Evolutionary conservation across 2,329 filamentous ascomycete genomes (phyloP).

Genomic region (Verticillium zaregamsianum): DNA sequence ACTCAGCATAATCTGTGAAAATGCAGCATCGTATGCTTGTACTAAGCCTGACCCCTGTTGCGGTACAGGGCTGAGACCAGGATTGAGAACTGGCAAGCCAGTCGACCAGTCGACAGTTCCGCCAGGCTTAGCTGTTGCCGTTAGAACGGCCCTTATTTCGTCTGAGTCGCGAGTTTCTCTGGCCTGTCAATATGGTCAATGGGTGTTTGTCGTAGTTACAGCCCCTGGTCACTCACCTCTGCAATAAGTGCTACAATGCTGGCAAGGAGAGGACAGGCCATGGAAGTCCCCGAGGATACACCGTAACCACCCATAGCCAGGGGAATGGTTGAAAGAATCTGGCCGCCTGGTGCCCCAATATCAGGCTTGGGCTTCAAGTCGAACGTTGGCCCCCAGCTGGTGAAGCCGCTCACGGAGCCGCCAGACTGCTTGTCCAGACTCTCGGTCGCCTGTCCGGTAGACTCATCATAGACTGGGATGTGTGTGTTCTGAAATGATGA

Average conservation of each 20-base stretch:
- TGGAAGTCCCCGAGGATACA: constrained; percentile 54
- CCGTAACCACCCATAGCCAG: constrained; percentile 40
- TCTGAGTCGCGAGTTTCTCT: constrained; percentile 44
- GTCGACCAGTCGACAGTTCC: constrained; percentile 22
- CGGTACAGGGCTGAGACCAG: constrained; percentile 41
- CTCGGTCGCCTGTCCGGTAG: neutral
- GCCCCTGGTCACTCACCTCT: constrained; percentile 25
- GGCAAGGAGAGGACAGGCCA: constrained; percentile 54
- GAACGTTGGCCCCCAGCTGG: constrained; percentile 59
- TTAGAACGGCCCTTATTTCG: constrained; percentile 44
- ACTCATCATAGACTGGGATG: neutral
- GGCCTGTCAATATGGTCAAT: neutral
- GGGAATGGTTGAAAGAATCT: constrained; percentile 55
- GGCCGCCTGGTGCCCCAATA: constrained; percentile 49
- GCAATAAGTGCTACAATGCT: constrained; percentile 51
- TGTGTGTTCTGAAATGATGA: constrained; percentile 43
- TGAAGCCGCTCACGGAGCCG: constrained; percentile 48
- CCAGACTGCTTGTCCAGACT: constrained; percentile 35
- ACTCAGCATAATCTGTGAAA: constrained; percentile 47
- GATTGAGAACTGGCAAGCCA: constrained; percentile 2
- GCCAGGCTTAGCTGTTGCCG: constrained; percentile 40
- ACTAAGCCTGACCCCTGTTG: constrained; percentile 59
- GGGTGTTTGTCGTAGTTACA: accelerated
- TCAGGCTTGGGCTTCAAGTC: constrained; percentile 55
- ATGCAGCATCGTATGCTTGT: constrained; percentile 55